Evolutionary conservation across 2,329 filamentous ascomycete genomes (phyloP), one percentile per base, ranked within the genome.

Genomic region (Alternaria solani): DNA sequence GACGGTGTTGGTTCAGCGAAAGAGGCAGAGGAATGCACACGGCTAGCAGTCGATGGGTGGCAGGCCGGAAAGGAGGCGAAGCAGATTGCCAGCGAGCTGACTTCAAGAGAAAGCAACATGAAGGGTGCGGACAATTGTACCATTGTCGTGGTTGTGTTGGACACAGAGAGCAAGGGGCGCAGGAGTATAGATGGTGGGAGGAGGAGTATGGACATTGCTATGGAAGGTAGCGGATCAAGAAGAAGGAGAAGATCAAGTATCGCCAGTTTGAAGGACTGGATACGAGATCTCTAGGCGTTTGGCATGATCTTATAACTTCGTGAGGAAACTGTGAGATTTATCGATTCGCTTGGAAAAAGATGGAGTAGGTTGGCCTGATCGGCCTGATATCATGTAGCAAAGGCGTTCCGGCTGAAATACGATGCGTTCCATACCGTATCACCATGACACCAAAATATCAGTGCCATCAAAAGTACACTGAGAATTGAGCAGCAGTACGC

Each of bases 51-150:
- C 4, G 58, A 64, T 5, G 51, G 57, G 44, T 69, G 61, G 57
- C 61, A 56, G 9, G 51, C 64, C 26, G 67, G 68, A 4, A 56
- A 55, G 11, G 42, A 60, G 4, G 62, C 64, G 18, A 62, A 64
- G 14, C 55, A 64, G n/a, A 71, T 72, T 30, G 67, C 68, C 1
- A 41, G 64, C 20, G 61, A 65, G 12, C 38, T 69, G 20, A 66
- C 70, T 11, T 62, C 51, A 12, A 55, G 61, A 4, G 64, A 70
- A 11, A 61, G 57, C 0, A 60, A 64, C 14, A 55, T 62, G 14
- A 59, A 61, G 55, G 61, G 54, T 5, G 68, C 70, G 5, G 70
- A 72, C 28, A 72, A 72, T 26, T 70, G 68, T 16, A 71, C 70
- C 2, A 64, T 72, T 2, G 14, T 71, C 4, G 51, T 72, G 5